A percentile compares a stretch with the other conserved stretches of the same genome.
These are phyloP conservation scores for Castanea mollissima DNA, from an alignment of 306 rosid species.

Conservation along the genomic window DNA sequence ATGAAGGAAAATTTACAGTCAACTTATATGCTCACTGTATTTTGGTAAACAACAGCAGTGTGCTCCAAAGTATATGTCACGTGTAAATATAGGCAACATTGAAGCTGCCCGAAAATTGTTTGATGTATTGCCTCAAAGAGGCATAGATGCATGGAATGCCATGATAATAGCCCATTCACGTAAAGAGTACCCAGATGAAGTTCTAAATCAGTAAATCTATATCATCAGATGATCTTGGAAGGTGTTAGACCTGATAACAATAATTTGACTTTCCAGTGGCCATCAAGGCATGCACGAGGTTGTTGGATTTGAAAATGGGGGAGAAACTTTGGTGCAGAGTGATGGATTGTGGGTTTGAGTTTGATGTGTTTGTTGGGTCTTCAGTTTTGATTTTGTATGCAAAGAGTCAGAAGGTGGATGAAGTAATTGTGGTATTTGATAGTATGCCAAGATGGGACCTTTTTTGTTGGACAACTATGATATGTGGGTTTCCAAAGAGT, in stretches of 20 bases:
- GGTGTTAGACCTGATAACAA: conserved; percentile 30
- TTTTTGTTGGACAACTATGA: conserved; percentile 45
- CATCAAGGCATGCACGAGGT: conserved; percentile 34
- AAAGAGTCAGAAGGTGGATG: conserved; percentile 38
- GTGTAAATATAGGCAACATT: conserved; percentile 19
- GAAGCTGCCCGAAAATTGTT: conserved; percentile 34
- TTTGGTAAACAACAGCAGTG: no score
- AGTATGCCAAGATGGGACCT: conserved; percentile 38
- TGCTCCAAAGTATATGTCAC: no score
- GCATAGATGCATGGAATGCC: conserved; percentile 41
- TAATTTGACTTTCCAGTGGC: conserved; percentile 36
- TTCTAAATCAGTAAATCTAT: conserved; percentile 24
- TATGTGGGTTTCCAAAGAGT: conserved; percentile 38
- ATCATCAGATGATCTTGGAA: conserved; percentile 26
- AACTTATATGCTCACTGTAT: no score
- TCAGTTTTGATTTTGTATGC: conserved; percentile 38
- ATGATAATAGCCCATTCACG: conserved; percentile 39
- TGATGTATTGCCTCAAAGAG: conserved; percentile 28
- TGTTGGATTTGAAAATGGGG: conserved; percentile 30
- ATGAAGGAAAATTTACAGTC: no score
- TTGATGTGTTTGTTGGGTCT: conserved; percentile 43
- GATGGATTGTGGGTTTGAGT: conserved; percentile 23
- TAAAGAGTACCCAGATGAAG: conserved; percentile 24
- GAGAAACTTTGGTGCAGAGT: conserved; percentile 44
- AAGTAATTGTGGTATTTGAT: conserved; percentile 25